Base-by-base conservation (phyloP, 805 yeast genomes). In the Metschnikowia arizonensis region DNA sequence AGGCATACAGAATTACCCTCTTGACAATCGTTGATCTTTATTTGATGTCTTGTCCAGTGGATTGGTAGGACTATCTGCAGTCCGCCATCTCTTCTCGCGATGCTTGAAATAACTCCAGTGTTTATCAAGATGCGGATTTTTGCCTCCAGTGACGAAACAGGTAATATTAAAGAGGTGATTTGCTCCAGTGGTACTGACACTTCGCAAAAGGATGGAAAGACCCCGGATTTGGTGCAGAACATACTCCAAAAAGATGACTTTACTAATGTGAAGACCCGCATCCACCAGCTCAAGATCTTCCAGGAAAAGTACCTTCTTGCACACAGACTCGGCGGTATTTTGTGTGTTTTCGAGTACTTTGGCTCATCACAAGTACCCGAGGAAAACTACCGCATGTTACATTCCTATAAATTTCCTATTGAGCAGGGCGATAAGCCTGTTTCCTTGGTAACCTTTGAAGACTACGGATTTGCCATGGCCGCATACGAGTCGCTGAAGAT, bases 111-210 rank as follows among this genome's bases (percentile, higher is more conserved):
- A 12, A 29, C 25, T 29, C 25, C 15, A 37, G 23, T n/a, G n/a
- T 2, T 10, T 26, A 21, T 12, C 30, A 12, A 21, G 9, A 48
- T 85, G 91, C 82, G 76, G 62, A 59, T 84, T 11, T 54, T 85
- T 36, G 82, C 74, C 3, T 71, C 88, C 33, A 77, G 86, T 14
- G 85, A 79, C 49, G 90, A 85, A 54, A 74, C 78, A 1, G 89
- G 90, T 0, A 71, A 78, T 5, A 53, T 83, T 44, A 84, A 83
- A 53, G 88, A 82, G 58, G 67, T 87, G 7, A 57, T 73, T 4
- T 88, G 88, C 54, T 60, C 67, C 15, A 67, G 74, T 42, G 91
- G 90, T 0, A 83, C 91, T 0, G 95, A 90, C 57, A 88, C 96
- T 3, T 85, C 96, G 5, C 69, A 73, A 33, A 81, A 83, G 57